Percentiles rank a stretch among this genome's conserved stretches.
Evolutionary conservation across 345 rosid species (phyloP).

Genomic region (Brassica nigra): DNA sequence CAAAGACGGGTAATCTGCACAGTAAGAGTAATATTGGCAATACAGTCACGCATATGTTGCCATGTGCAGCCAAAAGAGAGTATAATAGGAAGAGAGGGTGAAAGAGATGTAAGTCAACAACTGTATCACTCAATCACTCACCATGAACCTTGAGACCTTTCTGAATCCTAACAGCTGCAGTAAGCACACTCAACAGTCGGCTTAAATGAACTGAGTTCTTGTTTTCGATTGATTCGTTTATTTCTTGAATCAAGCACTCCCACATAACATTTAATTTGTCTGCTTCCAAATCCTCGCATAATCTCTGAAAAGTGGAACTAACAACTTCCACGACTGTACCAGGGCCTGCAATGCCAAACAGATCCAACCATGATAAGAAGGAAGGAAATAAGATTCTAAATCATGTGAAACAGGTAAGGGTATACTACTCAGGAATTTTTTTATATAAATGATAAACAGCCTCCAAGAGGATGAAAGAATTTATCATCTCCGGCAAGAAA

Average conservation of each 20-base stretch:
- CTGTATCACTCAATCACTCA: constrained; percentile 52
- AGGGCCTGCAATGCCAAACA: constrained; percentile 49
- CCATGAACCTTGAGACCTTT: constrained; percentile 54
- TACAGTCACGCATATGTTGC: constrained; percentile 14
- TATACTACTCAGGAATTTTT: neutral
- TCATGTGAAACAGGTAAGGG: constrained; percentile 9
- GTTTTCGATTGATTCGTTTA: constrained; percentile 42
- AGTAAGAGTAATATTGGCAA: constrained; percentile 15
- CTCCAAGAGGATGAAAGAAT: constrained; percentile 6
- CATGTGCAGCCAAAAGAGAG: constrained; percentile 8
- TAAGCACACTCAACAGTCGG: constrained; percentile 56
- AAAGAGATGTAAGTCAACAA: constrained; percentile 19
- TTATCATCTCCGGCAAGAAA: constrained; percentile 19
- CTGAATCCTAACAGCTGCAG: constrained; percentile 52
- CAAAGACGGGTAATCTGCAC: constrained; percentile 62
- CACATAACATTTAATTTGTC: constrained; percentile 55
- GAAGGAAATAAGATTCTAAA: neutral
- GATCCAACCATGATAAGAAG: constrained; percentile 25
- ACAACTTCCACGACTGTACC: constrained; percentile 65
- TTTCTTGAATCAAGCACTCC: constrained; percentile 58
- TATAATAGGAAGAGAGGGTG: constrained; percentile 8
- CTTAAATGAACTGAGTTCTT: constrained; percentile 46
- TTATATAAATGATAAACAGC: neutral
- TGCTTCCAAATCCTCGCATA: constrained; percentile 60
- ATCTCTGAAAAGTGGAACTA: constrained; percentile 52